Percentiles rank a stretch among this genome's conserved stretches.
Conservation (phyloP, 352 stramenopile species). For the Phytophthora europaea region DNA sequence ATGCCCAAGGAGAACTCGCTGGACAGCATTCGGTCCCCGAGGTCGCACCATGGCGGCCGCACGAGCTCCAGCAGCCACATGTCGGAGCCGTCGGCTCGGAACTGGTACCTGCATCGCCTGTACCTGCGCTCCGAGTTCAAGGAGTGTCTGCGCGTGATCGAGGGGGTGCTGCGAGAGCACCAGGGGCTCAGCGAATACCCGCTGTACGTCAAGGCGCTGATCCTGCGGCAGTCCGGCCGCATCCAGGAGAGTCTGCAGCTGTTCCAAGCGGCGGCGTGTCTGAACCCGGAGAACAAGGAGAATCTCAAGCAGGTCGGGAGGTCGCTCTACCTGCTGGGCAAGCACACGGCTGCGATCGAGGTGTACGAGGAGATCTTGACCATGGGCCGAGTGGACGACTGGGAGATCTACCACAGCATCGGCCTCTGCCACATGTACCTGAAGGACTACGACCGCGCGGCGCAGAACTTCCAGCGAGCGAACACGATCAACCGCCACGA, state of each 20-base stretch:
- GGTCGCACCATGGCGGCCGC: constrained; percentile 45
- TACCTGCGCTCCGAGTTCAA: constrained; percentile 90
- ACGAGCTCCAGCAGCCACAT: constrained; percentile 29
- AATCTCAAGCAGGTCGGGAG: constrained; percentile 93
- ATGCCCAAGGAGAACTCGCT: constrained; percentile 38
- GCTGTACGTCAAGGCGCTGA: constrained; percentile 94
- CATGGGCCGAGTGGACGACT: constrained; percentile 87
- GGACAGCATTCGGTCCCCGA: constrained; percentile 68
- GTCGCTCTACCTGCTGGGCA: constrained; percentile 87
- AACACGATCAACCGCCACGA: constrained; percentile 95
- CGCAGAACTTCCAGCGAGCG: constrained; percentile 90
- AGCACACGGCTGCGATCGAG: constrained; percentile 92
- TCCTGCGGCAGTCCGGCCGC: constrained; percentile 87
- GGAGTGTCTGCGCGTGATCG: constrained; percentile 92
- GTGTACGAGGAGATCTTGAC: constrained; percentile 93
- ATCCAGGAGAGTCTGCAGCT: constrained; percentile 93
- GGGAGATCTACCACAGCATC: constrained; percentile 95
- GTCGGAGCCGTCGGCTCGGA: constrained; percentile 62
- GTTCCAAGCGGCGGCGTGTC: constrained; percentile 92
- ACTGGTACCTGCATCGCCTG: constrained; percentile 89
- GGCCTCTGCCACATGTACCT: constrained; percentile 94
- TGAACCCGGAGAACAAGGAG: constrained; percentile 93
- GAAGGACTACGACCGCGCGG: constrained; percentile 91
- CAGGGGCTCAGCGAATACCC: constrained; percentile 93
- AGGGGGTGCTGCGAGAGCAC: constrained; percentile 86